Conservation (phyloP, 169 alveolate species). For the Eimeria tenella region DNA sequence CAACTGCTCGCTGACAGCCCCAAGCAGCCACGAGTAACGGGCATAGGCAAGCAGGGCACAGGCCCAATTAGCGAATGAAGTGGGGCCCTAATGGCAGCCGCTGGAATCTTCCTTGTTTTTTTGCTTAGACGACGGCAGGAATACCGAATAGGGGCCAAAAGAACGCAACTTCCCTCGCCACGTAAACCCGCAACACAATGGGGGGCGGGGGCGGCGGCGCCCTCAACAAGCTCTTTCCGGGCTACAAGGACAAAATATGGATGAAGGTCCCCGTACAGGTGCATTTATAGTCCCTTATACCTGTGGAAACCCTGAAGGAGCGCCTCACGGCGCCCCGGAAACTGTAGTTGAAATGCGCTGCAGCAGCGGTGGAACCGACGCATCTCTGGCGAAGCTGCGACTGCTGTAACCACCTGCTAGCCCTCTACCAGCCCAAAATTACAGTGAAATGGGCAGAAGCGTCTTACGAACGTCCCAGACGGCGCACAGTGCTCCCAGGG, state of each 20-base stretch:
- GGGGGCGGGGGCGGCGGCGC: constrained; percentile 92
- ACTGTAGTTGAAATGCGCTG: constrained; percentile 82
- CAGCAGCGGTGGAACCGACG: not conserved
- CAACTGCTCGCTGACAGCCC: not conserved
- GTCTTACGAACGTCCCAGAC: too few relatives aligned
- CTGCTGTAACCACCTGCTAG: not conserved
- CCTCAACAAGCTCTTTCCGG: constrained; percentile 90
- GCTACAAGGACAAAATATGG: constrained; percentile 92
- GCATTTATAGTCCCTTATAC: not conserved
- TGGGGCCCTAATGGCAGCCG: not conserved
- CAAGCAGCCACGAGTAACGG: not conserved
- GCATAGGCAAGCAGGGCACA: too few relatives aligned
- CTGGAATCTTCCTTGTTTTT: not conserved
- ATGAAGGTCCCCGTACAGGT: constrained; percentile 88
- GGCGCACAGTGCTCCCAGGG: too few relatives aligned
- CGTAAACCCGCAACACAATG: not conserved
- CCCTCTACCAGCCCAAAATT: too few relatives aligned
- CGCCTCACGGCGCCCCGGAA: constrained; percentile 85
- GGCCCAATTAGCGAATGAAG: too few relatives aligned
- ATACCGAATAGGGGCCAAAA: not conserved
- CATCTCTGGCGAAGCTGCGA: not conserved
- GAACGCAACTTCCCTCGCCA: not conserved
- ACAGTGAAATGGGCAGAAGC: too few relatives aligned
- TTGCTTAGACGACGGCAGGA: too few relatives aligned
- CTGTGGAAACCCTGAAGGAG: not conserved